Evolutionary conservation across 208 protist species (phyloP), one percentile per base, ranked within the genome.

Genomic region (Trypanosoma mega): DNA sequence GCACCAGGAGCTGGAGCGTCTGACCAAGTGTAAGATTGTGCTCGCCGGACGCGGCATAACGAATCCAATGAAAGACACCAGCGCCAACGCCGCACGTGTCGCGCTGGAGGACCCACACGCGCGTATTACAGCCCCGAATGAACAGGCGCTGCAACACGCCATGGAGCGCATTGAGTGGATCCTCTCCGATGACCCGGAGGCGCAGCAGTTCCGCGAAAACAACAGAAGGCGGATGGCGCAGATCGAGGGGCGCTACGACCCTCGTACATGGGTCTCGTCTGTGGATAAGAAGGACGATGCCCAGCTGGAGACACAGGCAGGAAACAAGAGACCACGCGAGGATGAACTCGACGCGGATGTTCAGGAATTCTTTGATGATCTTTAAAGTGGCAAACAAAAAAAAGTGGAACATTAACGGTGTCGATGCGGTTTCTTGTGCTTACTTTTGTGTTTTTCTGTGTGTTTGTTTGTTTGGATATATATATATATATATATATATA

Each of bases 121-220:
- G 20, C 83, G 87, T 55, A 94, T 97, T 56, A 96, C 85, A 2
- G 92, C 90, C 12, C 78, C 84, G 7, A 90, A 68, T 39, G 92
- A 97, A 55, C 74, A 82, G 50, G 89, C 93, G 43, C 70, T 97
- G 48, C 85, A 96, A 50, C 80, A 72, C 36, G 87, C 85, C 16
- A 80, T 87, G 18, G 84, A 96, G 70, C 75, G 78, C 51, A 91
- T 97, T 58, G 90, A 97, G 78, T 96, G 88, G 84, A 96, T 97
- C 64, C 54, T 97, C 5, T 94, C 87, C 24, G 90, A 97, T 51
- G 85, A 92, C 44, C 85, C 85, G 4, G 90, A 94, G 65, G 90
- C 92, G 0, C 73, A 85, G 8, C 84, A 90, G 18, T 96, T 95
- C 59, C 75, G 92, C 1, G 90, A 97, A 55, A 85, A 92, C 41